A percentile compares a stretch with the other conserved stretches of the same genome.
Conservation (phyloP, 2,329 filamentous ascomycete genomes). For the Ilyonectria robusta region DNA sequence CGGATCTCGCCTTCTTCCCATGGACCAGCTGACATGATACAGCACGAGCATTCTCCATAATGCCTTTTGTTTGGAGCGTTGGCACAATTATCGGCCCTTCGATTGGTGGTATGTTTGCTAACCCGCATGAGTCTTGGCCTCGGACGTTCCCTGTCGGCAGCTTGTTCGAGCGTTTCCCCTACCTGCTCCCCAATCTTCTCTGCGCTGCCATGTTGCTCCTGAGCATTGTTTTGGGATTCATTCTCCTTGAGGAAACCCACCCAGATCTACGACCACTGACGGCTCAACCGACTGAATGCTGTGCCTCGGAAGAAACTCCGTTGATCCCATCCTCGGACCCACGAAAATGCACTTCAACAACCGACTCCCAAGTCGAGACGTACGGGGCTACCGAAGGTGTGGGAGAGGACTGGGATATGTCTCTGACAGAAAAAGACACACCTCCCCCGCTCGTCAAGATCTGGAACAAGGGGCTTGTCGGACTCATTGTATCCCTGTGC, state of each 20-base stretch:
- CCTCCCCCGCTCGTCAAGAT: conserved; percentile 55
- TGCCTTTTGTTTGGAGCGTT: conserved; percentile 95
- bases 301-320: conserved; percentile 77
- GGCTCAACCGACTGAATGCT: conserved; percentile 62
- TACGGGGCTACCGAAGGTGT: conserved; percentile 77
- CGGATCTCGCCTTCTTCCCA: neutral
- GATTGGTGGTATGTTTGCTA: conserved; percentile 88
- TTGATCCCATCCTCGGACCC: conserved; percentile 82
- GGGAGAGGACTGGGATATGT: conserved; percentile 34
- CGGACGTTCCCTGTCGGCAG: conserved; percentile 75
- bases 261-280: conserved; percentile 79
- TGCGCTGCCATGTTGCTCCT: conserved; percentile 83
- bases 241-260: conserved; percentile 90
- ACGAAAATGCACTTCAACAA: conserved; percentile 75
- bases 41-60: conserved; percentile 89
- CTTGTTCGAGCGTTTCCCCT: conserved; percentile 85
- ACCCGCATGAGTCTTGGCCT: conserved; percentile 83
- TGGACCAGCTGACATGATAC: conserved; percentile 27
- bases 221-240: conserved; percentile 85
- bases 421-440: conserved; percentile 52
- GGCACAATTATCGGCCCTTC: conserved; percentile 91
- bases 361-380: conserved; percentile 82
- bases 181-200: conserved; percentile 89
- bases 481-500: conserved; percentile 84
- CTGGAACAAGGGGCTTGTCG: conserved; percentile 75